A percentile compares a stretch with the other conserved stretches of the same genome.
These are phyloP conservation scores for Cardiosporidium cionae DNA, from an alignment of 169 alveolate species.

Conservation along the genomic window DNA sequence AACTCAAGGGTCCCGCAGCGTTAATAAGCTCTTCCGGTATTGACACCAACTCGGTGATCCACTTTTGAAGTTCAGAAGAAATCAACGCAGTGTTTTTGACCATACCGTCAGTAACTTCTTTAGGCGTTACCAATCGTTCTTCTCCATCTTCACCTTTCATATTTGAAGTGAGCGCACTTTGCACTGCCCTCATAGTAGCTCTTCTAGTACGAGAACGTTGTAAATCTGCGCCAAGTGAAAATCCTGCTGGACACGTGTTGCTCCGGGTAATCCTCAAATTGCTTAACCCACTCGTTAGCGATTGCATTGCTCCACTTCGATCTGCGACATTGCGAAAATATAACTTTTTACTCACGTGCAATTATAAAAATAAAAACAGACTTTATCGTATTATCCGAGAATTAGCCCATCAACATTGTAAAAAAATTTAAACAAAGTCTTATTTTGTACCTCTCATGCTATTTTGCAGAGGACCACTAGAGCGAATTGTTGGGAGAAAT, in stretches of 20 bases:
- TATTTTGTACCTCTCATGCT: neutral
- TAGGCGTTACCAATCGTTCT: neutral
- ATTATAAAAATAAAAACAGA: too few species aligned
- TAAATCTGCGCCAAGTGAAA: neutral
- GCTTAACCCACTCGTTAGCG: neutral
- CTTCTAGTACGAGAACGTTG: neutral
- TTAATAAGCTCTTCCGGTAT: neutral
- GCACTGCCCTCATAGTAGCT: neutral
- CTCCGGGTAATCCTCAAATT: neutral
- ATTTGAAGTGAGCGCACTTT: neutral
- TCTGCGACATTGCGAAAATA: too few species aligned
- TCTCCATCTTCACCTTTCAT: neutral
- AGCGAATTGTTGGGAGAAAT: neutral
- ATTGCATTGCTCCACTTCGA: neutral
- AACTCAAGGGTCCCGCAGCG: neutral
- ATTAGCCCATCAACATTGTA: too few species aligned
- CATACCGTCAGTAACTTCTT: neutral
- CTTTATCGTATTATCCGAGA: too few species aligned
- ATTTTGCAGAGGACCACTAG: neutral
- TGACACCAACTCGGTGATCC: neutral
- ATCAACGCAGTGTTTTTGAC: neutral
- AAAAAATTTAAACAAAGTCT: neutral
- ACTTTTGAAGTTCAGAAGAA: neutral
- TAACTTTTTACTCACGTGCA: too few species aligned
- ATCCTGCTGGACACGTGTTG: neutral